Conservation (phyloP, 768 basidiomycete genomes). For the Suillus ampliporus region DNA sequence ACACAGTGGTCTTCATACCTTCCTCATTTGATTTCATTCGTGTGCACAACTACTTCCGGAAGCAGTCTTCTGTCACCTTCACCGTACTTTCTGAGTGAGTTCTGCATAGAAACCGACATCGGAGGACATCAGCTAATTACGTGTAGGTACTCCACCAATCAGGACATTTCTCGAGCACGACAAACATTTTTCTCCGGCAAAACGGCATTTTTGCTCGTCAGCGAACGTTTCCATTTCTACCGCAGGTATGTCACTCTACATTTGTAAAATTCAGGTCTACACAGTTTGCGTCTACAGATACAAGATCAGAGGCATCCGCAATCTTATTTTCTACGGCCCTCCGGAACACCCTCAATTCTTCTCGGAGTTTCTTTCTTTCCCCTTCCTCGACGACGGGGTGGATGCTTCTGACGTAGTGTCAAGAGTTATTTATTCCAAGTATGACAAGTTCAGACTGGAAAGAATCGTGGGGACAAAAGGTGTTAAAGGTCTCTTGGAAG, state of each 20-base stretch:
- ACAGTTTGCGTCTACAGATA: slow-evolving; percentile 57
- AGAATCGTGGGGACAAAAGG: slow-evolving; percentile 56
- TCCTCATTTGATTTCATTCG: slow-evolving; percentile 97
- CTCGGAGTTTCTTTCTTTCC: slow-evolving; percentile 86
- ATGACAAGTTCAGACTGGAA: slow-evolving; percentile 88
- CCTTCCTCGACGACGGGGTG: slow-evolving; percentile 90
- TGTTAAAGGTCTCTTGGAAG: slow-evolving; percentile 19
- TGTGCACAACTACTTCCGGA: slow-evolving; percentile 85
- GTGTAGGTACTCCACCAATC: slow-evolving; percentile 85
- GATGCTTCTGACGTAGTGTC: slow-evolving; percentile 86
- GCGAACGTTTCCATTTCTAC: slow-evolving; percentile 99
- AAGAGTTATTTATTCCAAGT: slow-evolving; percentile 83
- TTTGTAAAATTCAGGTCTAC: not conserved
- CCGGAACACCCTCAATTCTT: slow-evolving; percentile 94
- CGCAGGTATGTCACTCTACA: slow-evolving; percentile 57
- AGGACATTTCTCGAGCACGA: slow-evolving; percentile 92
- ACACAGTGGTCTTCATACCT: slow-evolving; percentile 89
- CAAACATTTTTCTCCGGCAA: slow-evolving; percentile 91
- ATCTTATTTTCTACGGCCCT: slow-evolving; percentile 91
- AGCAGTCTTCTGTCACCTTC: slow-evolving; percentile 71
- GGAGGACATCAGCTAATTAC: not conserved
- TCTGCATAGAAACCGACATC: not conserved
- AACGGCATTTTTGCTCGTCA: slow-evolving; percentile 86
- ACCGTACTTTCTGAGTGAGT: slow-evolving; percentile 88
- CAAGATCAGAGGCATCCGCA: slow-evolving; percentile 90